Evolutionary conservation across 257 asterid species (phyloP), one percentile per base, ranked within the genome.

Genomic region (Haberlea rhodopensis): DNA sequence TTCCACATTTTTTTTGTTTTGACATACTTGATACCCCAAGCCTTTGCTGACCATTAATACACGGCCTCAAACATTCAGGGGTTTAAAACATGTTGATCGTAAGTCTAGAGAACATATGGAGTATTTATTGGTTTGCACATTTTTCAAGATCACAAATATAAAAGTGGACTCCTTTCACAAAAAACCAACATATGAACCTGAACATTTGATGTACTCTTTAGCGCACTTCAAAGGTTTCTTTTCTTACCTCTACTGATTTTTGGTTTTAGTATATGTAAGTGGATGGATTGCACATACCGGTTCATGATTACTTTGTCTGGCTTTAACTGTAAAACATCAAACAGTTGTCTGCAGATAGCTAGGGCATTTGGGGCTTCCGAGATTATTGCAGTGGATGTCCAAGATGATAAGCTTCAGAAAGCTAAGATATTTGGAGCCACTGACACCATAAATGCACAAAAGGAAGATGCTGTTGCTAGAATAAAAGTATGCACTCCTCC

Each of bases 321-420:
- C 54, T 66, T 66, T 85, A 46, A 82, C 78, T 71, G 56, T 23
- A 71, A 70, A 45, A 74, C 5, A n/a, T 19, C 29, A 43, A 73
- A 71, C 90, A 92, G 97, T 80, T 89, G 97, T 76, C 81, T 92
- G 84, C 99, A 92, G 88, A 87, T 92, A 74, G 97, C 99, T 59
- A 81, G 84, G 73, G 99, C 97, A 69, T 92, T 90, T 80, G 99
- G 99, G 67, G 99, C 99, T 24, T 87, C 97, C 68, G 94, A 84
- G 79, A 87, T 92, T 58, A 92, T 92, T 73, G 96, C 97, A 9
- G 99, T 92, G 60, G 99, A 89, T 85, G 85, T 92, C 59, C 94
- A 84, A 67, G 99, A 92, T 63, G 97, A 89, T 69, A 92, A 92
- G 78, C 83, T 92, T 75, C 70, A 84, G 84, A 87, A 85, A 73